Percentiles rank a stretch among this genome's conserved stretches.
Conservation (phyloP, 2,329 filamentous ascomycete species). For the Fusarium torulosum region DNA sequence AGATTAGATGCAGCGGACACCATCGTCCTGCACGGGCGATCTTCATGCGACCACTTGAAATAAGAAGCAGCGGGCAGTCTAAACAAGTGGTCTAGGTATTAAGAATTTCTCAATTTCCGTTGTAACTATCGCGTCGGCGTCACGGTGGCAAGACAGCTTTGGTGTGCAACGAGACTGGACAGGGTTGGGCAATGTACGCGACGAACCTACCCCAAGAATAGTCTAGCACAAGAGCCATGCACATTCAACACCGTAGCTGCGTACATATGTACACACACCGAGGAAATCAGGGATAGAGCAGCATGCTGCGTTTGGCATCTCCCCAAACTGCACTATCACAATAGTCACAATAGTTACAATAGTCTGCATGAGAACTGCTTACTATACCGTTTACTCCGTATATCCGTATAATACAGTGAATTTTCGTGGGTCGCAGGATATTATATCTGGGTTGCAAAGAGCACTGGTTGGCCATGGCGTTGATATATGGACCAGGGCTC, state of each 20-base stretch:
- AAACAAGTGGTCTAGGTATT: not conserved
- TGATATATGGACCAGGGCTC: conserved; percentile 38
- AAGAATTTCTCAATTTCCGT: not conserved
- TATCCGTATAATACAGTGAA: not conserved
- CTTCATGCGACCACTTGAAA: conserved; percentile 37
- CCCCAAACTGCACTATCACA: conserved; percentile 39
- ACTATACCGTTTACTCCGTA: conserved; percentile 21
- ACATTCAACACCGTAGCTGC: not conserved
- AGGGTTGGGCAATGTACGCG: conserved; percentile 25
- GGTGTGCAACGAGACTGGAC: not conserved
- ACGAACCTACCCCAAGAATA: conserved; percentile 8
- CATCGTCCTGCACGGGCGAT: conserved; percentile 36
- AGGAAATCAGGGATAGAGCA: conserved; percentile 1
- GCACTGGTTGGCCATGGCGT: conserved; percentile 43
- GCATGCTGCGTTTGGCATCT: not conserved
- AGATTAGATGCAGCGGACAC: conserved; percentile 29
- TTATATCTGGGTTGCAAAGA: conserved; percentile 24
- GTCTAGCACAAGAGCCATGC: conserved; percentile 13
- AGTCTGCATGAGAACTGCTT: too few relatives aligned
- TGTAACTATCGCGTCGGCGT: conserved; percentile 21
- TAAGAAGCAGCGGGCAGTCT: conserved; percentile 9
- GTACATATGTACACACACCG: not conserved
- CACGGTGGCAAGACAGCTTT: conserved; percentile 20
- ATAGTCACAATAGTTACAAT: conserved; percentile 24
- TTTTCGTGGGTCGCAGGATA: conserved; percentile 20